Percentiles rank a stretch among this genome's conserved stretches.
Evolutionary conservation across 331 rosid genomes (phyloP).

Genomic region (Stylosanthes scabra): DNA sequence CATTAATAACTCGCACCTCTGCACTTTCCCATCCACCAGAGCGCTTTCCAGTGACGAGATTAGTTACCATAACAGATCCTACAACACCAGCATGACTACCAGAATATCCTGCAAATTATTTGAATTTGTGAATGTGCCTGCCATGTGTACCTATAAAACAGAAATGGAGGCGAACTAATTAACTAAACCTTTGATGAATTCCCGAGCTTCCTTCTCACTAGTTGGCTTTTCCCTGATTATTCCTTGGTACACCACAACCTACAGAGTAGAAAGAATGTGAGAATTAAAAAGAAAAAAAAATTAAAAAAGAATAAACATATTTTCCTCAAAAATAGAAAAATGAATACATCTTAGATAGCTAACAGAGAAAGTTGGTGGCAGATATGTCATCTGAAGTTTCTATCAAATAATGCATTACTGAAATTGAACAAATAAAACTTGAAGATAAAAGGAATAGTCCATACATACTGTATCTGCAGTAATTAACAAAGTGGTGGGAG

Average conservation of each 20-base stretch:
- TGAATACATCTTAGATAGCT: conserved; percentile 4
- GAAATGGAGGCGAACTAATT: conserved; percentile 22
- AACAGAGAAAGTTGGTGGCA: conserved; percentile 10
- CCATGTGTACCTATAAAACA: conserved; percentile 12
- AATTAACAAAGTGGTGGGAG: conserved; percentile 60
- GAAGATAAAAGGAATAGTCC: conserved; percentile 29
- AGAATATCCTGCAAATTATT: conserved; percentile 76
- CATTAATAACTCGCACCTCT: conserved; percentile 62
- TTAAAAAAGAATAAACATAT: neutral
- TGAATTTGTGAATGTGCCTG: conserved; percentile 32
- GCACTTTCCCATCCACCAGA: conserved; percentile 81
- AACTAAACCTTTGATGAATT: conserved; percentile 83
- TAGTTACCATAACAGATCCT: conserved; percentile 83
- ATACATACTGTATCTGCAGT: conserved; percentile 89
- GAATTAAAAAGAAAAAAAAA: neutral
- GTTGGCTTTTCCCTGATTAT: conserved; percentile 83
- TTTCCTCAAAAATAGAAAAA: conserved; percentile 7
- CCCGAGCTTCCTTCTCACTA: conserved; percentile 83
- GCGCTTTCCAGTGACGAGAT: conserved; percentile 81
- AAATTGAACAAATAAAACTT: conserved; percentile 23
- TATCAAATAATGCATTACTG: conserved; percentile 7
- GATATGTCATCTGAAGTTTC: conserved; percentile 14
- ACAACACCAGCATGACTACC: conserved; percentile 86
- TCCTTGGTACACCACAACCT: conserved; percentile 94
- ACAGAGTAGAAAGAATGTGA: conserved; percentile 21